A percentile compares a stretch with the other conserved stretches of the same genome.
Evolutionary conservation across 108 stramenopile species (phyloP).

Genomic region (Nitzschia putrida): DNA sequence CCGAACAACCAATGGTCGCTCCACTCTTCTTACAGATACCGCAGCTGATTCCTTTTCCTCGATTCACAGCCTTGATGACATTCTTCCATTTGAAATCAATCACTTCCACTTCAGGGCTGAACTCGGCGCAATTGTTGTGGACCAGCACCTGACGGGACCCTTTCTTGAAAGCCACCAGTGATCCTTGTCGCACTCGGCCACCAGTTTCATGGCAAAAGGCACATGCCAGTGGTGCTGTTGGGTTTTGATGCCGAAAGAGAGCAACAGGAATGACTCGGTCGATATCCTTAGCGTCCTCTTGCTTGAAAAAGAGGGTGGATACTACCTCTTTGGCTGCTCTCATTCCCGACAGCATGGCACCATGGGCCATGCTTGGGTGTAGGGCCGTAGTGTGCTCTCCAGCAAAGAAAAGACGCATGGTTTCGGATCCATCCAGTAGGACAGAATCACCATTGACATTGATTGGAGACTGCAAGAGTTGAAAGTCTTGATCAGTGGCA

Average conservation of each 20-base stretch:
- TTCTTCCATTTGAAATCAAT: slow-evolving; percentile 51
- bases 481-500: slow-evolving; percentile 60
- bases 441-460: slow-evolving; percentile 63
- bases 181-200: slow-evolving; percentile 42
- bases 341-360: slow-evolving; percentile 76
- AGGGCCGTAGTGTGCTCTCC: slow-evolving; percentile 80
- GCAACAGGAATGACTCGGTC: slow-evolving; percentile 51
- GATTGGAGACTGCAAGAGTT: slow-evolving; percentile 53
- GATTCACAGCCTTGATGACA: slow-evolving; percentile 54
- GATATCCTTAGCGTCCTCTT: slow-evolving; percentile 16
- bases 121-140: slow-evolving; percentile 61
- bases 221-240: slow-evolving; percentile 36
- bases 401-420: slow-evolving; percentile 74
- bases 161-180: slow-evolving; percentile 54
- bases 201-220: slow-evolving; percentile 47
- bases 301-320: slow-evolving; percentile 25
- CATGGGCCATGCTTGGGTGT: slow-evolving; percentile 80
- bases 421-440: slow-evolving; percentile 40
- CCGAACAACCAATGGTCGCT: slow-evolving; percentile 57
- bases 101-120: slow-evolving; percentile 58
- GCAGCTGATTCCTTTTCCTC: slow-evolving; percentile 44
- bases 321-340: slow-evolving; percentile 64
- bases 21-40: slow-evolving; percentile 39
- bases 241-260: slow-evolving; percentile 48
- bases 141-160: slow-evolving; percentile 49